Conservation (phyloP, 495 filamentous ascomycete genomes). For the Neurospora sp. region DNA sequence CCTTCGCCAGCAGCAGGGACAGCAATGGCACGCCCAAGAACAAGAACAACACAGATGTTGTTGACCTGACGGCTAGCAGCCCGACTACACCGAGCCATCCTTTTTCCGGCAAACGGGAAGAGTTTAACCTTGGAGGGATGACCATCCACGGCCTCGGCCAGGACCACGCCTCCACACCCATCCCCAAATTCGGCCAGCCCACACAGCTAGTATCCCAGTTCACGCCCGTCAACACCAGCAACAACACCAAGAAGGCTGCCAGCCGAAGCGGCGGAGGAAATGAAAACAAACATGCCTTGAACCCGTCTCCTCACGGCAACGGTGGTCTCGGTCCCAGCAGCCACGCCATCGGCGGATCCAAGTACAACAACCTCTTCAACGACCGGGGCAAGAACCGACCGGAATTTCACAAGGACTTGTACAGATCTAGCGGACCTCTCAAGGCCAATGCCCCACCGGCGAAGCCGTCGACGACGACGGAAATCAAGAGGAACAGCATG, state of each 20-base stretch:
- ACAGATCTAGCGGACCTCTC: constrained; percentile 7
- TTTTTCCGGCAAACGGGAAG: neutral
- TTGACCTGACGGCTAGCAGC: constrained; percentile 18
- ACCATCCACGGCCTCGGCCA: constrained; percentile 12
- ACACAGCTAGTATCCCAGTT: constrained; percentile 15
- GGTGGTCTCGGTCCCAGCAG: neutral
- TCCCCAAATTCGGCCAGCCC: constrained; percentile 22
- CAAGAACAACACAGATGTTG: constrained; percentile 1
- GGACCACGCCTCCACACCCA: constrained; percentile 10
- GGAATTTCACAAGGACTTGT: constrained; percentile 36
- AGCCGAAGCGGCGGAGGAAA: neutral
- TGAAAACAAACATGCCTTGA: neutral
- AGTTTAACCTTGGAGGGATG: neutral
- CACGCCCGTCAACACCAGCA: constrained; percentile 2
- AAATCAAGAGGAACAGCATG: constrained; percentile 22
- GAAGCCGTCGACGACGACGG: constrained; percentile 17
- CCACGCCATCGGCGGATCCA: constrained; percentile 1
- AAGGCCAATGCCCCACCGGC: constrained; percentile 17
- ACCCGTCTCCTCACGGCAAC: neutral
- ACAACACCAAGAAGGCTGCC: constrained; percentile 8
- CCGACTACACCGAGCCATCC: neutral
- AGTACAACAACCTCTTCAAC: constrained; percentile 20
- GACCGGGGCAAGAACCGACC: constrained; percentile 33
- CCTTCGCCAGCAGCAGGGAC: neutral
- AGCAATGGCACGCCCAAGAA: constrained; percentile 11